phyloP scores from a whole-genome alignment of 139 green algal species.

The Micractinium conductrix region DNA sequence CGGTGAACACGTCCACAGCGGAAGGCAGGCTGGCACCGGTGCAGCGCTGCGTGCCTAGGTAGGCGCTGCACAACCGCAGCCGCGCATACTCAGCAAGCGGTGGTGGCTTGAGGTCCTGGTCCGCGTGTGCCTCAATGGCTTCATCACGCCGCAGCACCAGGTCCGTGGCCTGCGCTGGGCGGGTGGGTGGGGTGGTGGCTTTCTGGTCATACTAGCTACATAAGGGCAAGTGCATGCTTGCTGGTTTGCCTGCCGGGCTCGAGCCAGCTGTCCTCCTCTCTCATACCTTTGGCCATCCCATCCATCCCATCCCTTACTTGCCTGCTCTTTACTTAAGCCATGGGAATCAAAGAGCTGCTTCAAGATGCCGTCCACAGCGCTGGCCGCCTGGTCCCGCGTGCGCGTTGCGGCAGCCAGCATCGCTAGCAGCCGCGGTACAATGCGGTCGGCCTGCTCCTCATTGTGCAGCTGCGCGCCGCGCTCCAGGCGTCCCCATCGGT shows the following conservation, averaged over 20 bases:
- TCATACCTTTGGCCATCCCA: too few relatives aligned
- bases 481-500: neutral
- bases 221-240: too few relatives aligned
- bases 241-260: too few relatives aligned
- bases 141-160: neutral
- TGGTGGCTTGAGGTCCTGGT: neutral
- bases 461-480: neutral
- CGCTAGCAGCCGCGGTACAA: neutral
- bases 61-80: neutral
- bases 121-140: neutral
- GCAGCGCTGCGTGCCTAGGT: neutral
- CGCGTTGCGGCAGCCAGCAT: too few relatives aligned
- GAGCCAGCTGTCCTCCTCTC: too few relatives aligned
- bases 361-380: neutral
- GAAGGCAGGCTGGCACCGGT: neutral
- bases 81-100: neutral
- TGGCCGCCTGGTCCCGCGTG: neutral
- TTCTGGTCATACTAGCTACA: too few relatives aligned
- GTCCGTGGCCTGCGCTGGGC: too few relatives aligned
- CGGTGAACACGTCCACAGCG: neutral
- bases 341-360: neutral
- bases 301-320: too few relatives aligned
- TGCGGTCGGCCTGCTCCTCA: neutral
- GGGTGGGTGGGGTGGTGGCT: too few relatives aligned
- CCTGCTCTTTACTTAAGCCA: neutral